Evolutionary conservation across 2,329 filamentous ascomycete genomes (phyloP).

Genomic region (Scedosporium dehoogii): DNA sequence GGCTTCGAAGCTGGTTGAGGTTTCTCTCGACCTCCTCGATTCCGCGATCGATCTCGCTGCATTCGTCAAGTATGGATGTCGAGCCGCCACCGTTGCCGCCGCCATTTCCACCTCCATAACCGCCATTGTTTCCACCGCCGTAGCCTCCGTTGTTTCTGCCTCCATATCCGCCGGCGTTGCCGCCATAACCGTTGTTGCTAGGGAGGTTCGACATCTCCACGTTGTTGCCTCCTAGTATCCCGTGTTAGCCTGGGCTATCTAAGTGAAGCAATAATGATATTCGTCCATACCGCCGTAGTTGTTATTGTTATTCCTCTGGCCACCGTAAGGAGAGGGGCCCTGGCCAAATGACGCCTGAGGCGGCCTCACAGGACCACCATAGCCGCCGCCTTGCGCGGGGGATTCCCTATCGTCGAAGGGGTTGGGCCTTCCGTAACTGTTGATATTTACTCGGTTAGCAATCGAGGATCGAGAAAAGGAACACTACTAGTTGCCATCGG

Average conservation of each 20-base stretch:
- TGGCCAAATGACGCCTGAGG: slow-evolving; percentile 19
- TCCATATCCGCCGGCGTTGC: background rate
- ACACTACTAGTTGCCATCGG: background rate
- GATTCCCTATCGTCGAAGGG: slow-evolving; percentile 47
- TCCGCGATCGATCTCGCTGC: slow-evolving; percentile 66
- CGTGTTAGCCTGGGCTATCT: slow-evolving; percentile 4
- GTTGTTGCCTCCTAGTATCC: slow-evolving; percentile 10
- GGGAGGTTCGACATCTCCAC: slow-evolving; percentile 12
- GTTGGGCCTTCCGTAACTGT: slow-evolving; percentile 47
- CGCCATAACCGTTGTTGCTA: slow-evolving; percentile 4
- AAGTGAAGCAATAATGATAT: slow-evolving; percentile 6
- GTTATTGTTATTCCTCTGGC: slow-evolving; percentile 21
- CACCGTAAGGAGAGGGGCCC: slow-evolving; percentile 16
- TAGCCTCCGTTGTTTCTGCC: background rate
- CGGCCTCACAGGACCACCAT: slow-evolving; percentile 20
- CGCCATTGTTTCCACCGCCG: slow-evolving; percentile 29
- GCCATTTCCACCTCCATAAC: background rate
- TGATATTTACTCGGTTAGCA: slow-evolving; percentile 3
- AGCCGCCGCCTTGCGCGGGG: slow-evolving; percentile 22
- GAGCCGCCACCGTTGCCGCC: slow-evolving; percentile 38
- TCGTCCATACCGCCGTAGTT: slow-evolving; percentile 24
- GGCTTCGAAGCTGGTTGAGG: slow-evolving; percentile 59
- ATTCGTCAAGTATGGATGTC: slow-evolving; percentile 76
- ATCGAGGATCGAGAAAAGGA: slow-evolving; percentile 4
- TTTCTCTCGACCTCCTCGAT: slow-evolving; percentile 66